phyloP scores from a whole-genome alignment of 2,329 filamentous ascomycete species.

The Knoxdaviesia proteae region DNA sequence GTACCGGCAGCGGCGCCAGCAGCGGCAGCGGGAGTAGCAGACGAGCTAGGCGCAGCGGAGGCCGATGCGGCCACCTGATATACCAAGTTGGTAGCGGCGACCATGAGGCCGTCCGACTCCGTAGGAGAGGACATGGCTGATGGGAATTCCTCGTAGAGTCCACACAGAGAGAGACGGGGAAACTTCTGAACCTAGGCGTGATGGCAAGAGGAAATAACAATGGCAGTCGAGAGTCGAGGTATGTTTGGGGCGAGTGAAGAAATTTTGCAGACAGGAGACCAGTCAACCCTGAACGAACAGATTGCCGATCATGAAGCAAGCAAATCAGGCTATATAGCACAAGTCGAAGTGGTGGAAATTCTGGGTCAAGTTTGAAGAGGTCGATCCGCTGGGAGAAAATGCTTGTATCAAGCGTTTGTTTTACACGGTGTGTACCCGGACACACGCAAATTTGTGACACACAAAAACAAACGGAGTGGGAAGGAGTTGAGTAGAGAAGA shows the following conservation, averaged over 20 bases:
- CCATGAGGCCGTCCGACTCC: neutral
- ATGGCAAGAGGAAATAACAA: neutral
- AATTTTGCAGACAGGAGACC: no score
- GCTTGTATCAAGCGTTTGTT: no score
- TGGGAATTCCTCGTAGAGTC: neutral
- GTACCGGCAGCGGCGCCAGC: conserved; percentile 1
- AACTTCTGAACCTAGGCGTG: neutral
- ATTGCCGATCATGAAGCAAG: no score
- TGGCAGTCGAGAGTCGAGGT: no score
- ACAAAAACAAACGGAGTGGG: neutral
- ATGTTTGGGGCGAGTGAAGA: no score
- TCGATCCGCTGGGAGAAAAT: no score
- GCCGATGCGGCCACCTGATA: conserved; percentile 1
- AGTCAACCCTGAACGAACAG: no score
- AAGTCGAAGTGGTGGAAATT: no score
- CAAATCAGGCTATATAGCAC: no score
- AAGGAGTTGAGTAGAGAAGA: neutral
- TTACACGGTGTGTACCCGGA: no score
- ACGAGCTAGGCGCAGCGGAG: conserved; percentile 4
- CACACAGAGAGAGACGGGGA: neutral
- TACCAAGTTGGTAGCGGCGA: neutral
- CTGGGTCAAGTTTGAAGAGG: no score
- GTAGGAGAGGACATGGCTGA: conserved; percentile 3
- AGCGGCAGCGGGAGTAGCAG: conserved; percentile 2
- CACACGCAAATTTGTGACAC: no score